A percentile compares a stretch with the other conserved stretches of the same genome.
Conservation (phyloP, 768 basidiomycete species). For the Auricularia heimuer region DNA sequence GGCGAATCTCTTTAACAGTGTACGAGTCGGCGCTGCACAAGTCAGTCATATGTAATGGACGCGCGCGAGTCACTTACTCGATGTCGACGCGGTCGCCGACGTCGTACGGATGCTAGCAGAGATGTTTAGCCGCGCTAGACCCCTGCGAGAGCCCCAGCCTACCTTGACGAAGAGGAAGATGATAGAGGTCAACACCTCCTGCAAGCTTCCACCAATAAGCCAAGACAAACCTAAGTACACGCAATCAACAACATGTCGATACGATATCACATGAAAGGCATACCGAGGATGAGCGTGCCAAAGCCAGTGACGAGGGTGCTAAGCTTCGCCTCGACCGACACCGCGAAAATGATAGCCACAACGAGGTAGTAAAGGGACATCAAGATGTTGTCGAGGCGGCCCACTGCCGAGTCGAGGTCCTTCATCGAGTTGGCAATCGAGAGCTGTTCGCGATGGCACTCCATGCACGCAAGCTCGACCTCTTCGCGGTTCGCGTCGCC, state of each 20-base stretch:
- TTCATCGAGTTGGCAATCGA: slow-evolving; percentile 80
- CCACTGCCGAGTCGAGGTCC: slow-evolving; percentile 83
- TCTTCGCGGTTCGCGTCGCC: slow-evolving; percentile 65
- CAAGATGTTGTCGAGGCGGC: slow-evolving; percentile 75
- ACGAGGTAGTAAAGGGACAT: slow-evolving; percentile 71
- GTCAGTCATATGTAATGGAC: not conserved
- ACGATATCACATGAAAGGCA: slow-evolving; percentile 3
- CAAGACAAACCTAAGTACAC: slow-evolving; percentile 55
- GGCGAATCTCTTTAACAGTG: slow-evolving; percentile 80
- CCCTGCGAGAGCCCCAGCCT: not conserved
- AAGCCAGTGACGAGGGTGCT: slow-evolving; percentile 68
- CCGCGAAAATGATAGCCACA: slow-evolving; percentile 68
- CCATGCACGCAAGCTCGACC: slow-evolving; percentile 67
- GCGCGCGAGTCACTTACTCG: slow-evolving; percentile 16
- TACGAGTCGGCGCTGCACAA: slow-evolving; percentile 36
- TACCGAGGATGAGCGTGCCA: slow-evolving; percentile 48
- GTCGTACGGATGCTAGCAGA: slow-evolving; percentile 55
- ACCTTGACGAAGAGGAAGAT: slow-evolving; percentile 82
- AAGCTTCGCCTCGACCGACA: slow-evolving; percentile 69
- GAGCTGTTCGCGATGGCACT: slow-evolving; percentile 77
- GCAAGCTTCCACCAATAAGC: slow-evolving; percentile 74
- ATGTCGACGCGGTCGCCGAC: slow-evolving; percentile 64
- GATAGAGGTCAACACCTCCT: slow-evolving; percentile 75
- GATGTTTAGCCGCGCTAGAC: not conserved
- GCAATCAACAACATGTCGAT: not conserved